Percentiles rank a stretch among this genome's conserved stretches.
Conservation (phyloP, 129 eudicot genomes). For the Tagetes patula region DNA sequence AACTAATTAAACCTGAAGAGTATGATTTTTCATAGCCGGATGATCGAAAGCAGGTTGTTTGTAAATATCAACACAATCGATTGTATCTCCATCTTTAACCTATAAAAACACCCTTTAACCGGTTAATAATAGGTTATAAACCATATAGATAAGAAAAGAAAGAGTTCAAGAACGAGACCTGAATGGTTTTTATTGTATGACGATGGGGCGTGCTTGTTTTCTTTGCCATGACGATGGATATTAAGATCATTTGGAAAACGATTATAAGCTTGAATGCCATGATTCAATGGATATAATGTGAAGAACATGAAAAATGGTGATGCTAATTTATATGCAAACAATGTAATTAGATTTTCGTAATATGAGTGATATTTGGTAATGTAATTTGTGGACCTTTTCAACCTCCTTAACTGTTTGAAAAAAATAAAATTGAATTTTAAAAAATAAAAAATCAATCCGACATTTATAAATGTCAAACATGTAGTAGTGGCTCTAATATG, state of each 20-base stretch:
- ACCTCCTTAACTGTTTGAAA: background rate
- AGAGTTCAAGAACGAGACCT: background rate
- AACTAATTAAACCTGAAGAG: conserved; percentile 35
- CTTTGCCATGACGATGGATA: conserved; percentile 23
- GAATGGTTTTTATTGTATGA: conserved; percentile 24
- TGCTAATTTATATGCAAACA: conserved; percentile 15
- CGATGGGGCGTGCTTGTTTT: conserved; percentile 1
- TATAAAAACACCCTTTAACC: background rate
- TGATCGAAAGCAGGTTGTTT: conserved; percentile 66
- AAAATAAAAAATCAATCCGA: background rate
- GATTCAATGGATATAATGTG: background rate
- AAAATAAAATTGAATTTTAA: background rate
- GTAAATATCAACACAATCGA: conserved; percentile 55
- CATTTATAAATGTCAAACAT: background rate
- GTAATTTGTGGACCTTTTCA: background rate
- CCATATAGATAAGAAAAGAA: background rate
- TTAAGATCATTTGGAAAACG: conserved; percentile 15
- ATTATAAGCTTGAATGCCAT: conserved; percentile 28
- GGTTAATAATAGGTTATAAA: background rate
- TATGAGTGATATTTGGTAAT: conserved; percentile 5
- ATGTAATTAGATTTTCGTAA: background rate
- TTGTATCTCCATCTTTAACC: conserved; percentile 57
- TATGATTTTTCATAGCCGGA: conserved; percentile 51
- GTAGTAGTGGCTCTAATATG: background rate
- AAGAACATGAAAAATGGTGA: conserved; percentile 12